Evolutionary conservation across 2,329 filamentous ascomycete genomes (phyloP).

Genomic region (Neofusicoccum sp.): DNA sequence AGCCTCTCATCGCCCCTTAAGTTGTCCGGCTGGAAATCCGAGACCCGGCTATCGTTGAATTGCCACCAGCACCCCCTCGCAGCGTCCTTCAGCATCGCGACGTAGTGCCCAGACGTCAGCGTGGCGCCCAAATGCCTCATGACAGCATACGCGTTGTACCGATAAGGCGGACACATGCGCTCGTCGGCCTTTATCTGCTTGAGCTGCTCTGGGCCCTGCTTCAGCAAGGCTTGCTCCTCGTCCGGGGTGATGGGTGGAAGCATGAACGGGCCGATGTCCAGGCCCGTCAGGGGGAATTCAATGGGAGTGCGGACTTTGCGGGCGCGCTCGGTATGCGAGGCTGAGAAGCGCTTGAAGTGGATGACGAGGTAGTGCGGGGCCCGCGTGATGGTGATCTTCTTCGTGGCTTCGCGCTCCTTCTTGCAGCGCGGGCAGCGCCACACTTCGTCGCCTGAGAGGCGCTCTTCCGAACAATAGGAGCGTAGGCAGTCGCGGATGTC

Average conservation of each 20-base stretch:
- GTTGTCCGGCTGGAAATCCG: conserved; percentile 60
- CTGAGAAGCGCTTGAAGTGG: conserved; percentile 71
- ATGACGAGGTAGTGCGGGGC: conserved; percentile 79
- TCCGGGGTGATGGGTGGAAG: conserved; percentile 49
- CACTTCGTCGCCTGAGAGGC: conserved; percentile 66
- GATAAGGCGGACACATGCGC: conserved; percentile 60
- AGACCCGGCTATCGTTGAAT: conserved; percentile 59
- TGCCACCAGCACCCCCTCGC: conserved; percentile 60
- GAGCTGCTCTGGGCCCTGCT: conserved; percentile 28
- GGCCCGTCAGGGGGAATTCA: conserved; percentile 73
- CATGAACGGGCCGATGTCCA: conserved; percentile 65
- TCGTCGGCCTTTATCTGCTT: conserved; percentile 42
- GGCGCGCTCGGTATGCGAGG: conserved; percentile 57
- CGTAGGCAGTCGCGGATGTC: conserved; percentile 70
- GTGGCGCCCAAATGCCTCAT: conserved; percentile 73
- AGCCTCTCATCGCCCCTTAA: conserved; percentile 52
- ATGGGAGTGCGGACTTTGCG: conserved; percentile 73
- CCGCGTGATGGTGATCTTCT: conserved; percentile 73
- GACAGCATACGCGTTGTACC: conserved; percentile 86
- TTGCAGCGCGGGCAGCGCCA: conserved; percentile 79
- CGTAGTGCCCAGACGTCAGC: conserved; percentile 78
- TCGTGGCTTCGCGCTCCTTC: conserved; percentile 65
- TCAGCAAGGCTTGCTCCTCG: conserved; percentile 40
- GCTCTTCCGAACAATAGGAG: conserved; percentile 70
- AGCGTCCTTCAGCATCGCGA: conserved; percentile 59